Evolutionary conservation across 192 early-diverging fungal genomes (phyloP), one percentile per base, ranked within the genome.

Genomic region (Backusella circina): DNA sequence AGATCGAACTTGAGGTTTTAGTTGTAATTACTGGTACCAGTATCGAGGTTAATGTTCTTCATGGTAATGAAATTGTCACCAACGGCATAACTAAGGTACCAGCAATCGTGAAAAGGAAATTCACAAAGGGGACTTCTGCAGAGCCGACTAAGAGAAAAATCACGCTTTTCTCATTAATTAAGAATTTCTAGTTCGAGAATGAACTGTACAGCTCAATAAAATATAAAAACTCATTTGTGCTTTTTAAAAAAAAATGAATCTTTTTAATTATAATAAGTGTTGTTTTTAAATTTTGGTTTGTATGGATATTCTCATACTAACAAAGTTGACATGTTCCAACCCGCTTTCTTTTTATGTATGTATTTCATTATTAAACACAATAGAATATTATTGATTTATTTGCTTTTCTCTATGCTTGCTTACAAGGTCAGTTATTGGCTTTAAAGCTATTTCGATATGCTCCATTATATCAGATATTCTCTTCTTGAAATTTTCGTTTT

Each of bases 401-500:
- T 61, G 10, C 54, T 61, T 61, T 61, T 61, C 54, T 61, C 23
- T 28, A 28, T 28, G 23, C 21, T 26, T 61, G 54, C 21, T 61
- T 61, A 15, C 23, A 61, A 26, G 12, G 23, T 67, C 28, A 3
- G 31, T 5, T 67, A 81, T 66, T 8, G 79, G 79, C 23, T 77
- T 77, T 50, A 81, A 50, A 38, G 75, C 39, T 39, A 50, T 72
- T 35, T 73, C 68, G 10, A 81, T 66, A 32, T 69, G 51, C 8
- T 81, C 72, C 28, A 81, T 18, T 16, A 81, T 73, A 57, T 74
- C 67, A 10, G 69, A 54, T 13, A 81, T 61, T 37, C 79, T 67
- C 18, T 77, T 81, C 10, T 74, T 72, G 2, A 81, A 71, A 6
- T 21, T 54, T 6, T 74, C 79, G 71, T 77, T 54, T 31, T 81